Percentiles rank a stretch among this genome's conserved stretches.
Conservation (phyloP, 75 land plant species). For the Sequoia sempervirens region DNA sequence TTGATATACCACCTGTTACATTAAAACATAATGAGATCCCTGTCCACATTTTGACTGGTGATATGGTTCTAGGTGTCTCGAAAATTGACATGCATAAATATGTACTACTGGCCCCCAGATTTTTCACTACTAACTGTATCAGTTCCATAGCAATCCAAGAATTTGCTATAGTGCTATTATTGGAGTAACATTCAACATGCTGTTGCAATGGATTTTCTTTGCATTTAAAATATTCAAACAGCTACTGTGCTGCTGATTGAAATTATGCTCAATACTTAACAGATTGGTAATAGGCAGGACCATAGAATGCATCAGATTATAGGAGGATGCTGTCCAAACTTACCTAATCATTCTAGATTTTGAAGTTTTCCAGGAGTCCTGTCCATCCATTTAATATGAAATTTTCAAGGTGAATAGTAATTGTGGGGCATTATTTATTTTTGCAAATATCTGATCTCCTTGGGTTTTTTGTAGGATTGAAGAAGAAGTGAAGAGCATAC, state of each 20-base stretch:
- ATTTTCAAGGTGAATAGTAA: slow-evolving; percentile 3
- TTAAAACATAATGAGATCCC: neutral
- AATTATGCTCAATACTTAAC: neutral
- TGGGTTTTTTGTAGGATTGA: slow-evolving; percentile 65
- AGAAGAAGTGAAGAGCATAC: slow-evolving; percentile 74
- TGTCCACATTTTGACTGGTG: neutral
- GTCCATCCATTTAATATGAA: neutral
- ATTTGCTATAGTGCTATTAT: neutral
- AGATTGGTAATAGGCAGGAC: neutral
- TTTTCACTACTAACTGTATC: neutral
- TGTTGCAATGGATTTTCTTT: neutral
- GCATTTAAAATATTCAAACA: neutral
- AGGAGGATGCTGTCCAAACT: neutral
- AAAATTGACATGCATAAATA: neutral
- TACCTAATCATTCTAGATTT: neutral
- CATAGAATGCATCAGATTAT: neutral
- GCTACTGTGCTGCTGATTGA: neutral
- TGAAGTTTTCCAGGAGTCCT: neutral
- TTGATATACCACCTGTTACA: neutral
- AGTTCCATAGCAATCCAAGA: neutral
- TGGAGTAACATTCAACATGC: neutral
- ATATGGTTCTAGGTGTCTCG: neutral
- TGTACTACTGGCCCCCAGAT: neutral
- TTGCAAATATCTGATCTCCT: slow-evolving; percentile 9
- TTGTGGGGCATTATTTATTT: neutral